Base-by-base conservation (phyloP, 805 yeast species). In the Sporopachydermia quercuum region DNA sequence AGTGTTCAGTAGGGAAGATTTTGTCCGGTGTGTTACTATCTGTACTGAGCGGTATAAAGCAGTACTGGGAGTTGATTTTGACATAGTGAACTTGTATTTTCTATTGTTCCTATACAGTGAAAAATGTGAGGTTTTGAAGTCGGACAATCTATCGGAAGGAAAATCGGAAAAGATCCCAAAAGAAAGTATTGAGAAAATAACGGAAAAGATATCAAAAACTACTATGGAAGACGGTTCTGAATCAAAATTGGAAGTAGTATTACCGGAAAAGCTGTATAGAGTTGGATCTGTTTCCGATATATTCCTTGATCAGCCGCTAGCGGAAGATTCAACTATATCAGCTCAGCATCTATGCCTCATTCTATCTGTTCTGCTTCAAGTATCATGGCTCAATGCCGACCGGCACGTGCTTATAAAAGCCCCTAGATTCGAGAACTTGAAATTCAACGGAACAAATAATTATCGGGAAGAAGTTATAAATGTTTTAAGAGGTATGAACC, bases 81-180 rank as follows among this genome's bases (percentile, higher is more conserved):
- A 72, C 41, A 60, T 65, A 38, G 18, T 57, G 18, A 63, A 63
- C 47, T 49, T 78, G 23, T 35, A 77, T 2, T 76, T 70, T 46
- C 51, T 73, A 4, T 62, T 78, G 0, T 50, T 75, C 46, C 58
- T 62, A 8, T 49, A 47, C 16, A 36, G 38, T 13, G 47, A 39
- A 43, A 43, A 36, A 15, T 37, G 11, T 35, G 27, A 19, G 14
- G 11, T 34, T 19, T 4, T 35, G 8, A 15, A 16, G 14, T 4
- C 35, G 16, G 16, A 36, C 16, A 34, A 18, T 5, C 34, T 17
- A 4, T 36, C 39, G 18, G 16, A 45, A 39, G 13, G 44, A 39
- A n/a, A 43, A 38, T 23, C 38, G 39, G 27, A 38, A 40, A 11
- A 47, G 49, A 17, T 40, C 45, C 18, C 39, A 36, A 19, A 19